Percentiles rank a stretch among this genome's conserved stretches.
These are phyloP conservation scores for Infundibulicybe gibba DNA, from an alignment of 768 basidiomycete genomes.

Conservation along the genomic window DNA sequence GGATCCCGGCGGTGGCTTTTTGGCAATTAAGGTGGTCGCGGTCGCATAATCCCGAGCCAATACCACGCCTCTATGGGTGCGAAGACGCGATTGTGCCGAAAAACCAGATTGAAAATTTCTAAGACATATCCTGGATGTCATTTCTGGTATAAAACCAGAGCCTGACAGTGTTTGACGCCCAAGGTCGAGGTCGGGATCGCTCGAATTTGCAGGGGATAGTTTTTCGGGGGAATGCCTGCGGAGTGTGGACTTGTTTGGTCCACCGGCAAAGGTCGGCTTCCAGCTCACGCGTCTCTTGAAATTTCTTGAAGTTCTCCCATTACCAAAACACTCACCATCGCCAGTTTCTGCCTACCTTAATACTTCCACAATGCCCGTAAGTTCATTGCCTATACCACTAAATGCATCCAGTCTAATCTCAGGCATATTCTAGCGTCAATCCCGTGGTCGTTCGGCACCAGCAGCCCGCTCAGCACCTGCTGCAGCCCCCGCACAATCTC, in stretches of 20 bases:
- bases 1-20: constrained; percentile 4
- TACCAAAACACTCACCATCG: constrained; percentile 26
- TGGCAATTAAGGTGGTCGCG: constrained; percentile 9
- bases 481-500: constrained; percentile 40
- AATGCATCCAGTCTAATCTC: not conserved
- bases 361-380: constrained; percentile 34
- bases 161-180: too few relatives aligned
- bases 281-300: constrained; percentile 17
- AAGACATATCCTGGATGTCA: constrained; percentile 15
- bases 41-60: constrained; percentile 12
- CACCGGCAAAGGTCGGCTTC: constrained; percentile 23
- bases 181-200: too few relatives aligned
- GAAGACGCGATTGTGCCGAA: constrained; percentile 3
- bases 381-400: constrained; percentile 8
- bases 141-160: constrained; percentile 2
- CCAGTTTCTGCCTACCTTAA: constrained; percentile 5
- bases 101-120: constrained; percentile 4
- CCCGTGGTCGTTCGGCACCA: constrained; percentile 68
- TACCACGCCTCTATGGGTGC: not conserved
- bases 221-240: constrained; percentile 12
- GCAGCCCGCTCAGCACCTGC: constrained; percentile 41
- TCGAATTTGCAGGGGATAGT: too few relatives aligned
- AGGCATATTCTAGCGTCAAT: constrained; percentile 54
- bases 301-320: constrained; percentile 16
- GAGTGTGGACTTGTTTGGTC: constrained; percentile 3